Base-by-base conservation (phyloP, 1,139 yeast genomes). In the Yamadazyma dushanensis region DNA sequence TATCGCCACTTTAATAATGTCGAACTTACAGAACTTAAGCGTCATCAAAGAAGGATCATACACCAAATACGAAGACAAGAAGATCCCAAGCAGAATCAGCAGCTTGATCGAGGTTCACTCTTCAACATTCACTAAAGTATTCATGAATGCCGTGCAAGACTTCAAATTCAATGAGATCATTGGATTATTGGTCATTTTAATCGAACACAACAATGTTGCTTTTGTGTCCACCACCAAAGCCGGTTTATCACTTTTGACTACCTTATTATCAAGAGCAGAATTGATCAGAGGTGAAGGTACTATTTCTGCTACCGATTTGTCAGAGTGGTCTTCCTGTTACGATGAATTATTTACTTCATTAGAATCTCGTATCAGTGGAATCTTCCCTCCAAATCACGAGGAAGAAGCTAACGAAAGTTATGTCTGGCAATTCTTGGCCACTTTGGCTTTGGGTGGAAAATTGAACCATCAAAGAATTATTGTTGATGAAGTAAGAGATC, bases 371-470 rank as follows among this genome's bases (percentile, higher is more conserved):
- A 73, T 92, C 39, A 71, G 83, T 2, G 70, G 80, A 18, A 78
- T 90, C 37, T 90, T 92, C 83, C 97, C 97, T 35, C 89, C 92
- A 33, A 26, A 19, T 26, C 68, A 70, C 36, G 66, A 66, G 18
- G 72, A 70, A 41, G 41, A 34, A n/a, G 78, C 95, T 0, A 60
- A 64, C 38, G 73, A 67, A 45, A 70, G 70, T 49, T 89, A 90
- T 53, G 90, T 89, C 32, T 92, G 98, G 98, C 97, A 92, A 66
- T 90, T 92, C 56, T 75, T 92, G 62, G 98, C 98, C 24, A 85
- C 96, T 10, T 73, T 92, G 43, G 94, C 97, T 0, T 71, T 92
- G 45, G 94, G 96, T 44, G 97, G 97, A 49, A 84, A 86, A 57
- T 73, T 90, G 51, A 88, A 84, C 51, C 97, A 90, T 61, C 97